These are phyloP conservation scores for Penicillium fuscoglaucum DNA, from an alignment of 2,329 filamentous ascomycete species.

Conservation along the genomic window DNA sequence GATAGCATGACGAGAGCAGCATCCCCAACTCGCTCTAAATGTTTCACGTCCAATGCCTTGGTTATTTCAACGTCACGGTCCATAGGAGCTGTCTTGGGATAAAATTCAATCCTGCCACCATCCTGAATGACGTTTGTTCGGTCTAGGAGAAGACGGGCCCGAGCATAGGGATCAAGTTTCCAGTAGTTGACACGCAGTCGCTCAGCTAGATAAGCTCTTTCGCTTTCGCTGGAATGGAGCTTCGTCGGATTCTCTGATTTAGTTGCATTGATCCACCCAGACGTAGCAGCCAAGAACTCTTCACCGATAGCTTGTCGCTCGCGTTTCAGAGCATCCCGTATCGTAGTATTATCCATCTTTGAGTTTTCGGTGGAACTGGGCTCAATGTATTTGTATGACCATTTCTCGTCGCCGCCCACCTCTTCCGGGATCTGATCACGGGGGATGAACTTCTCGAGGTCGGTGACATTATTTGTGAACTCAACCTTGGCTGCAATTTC, in stretches of 20 bases:
- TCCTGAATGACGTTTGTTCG: constrained; percentile 68
- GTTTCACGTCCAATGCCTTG: constrained; percentile 9
- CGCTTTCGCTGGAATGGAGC: constrained; percentile 52
- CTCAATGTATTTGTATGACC: constrained; percentile 77
- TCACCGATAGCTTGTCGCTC: constrained; percentile 66
- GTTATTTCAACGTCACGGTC: constrained; percentile 7
- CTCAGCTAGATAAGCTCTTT: constrained; percentile 62
- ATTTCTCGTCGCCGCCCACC: constrained; percentile 79
- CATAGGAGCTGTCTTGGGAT: constrained; percentile 44
- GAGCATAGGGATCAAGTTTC: constrained; percentile 80
- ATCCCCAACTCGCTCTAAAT: constrained; percentile 14
- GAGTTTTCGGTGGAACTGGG: constrained; percentile 73
- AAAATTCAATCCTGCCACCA: constrained; percentile 69
- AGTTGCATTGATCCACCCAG: constrained; percentile 67
- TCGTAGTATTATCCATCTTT: constrained; percentile 63
- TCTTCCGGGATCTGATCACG: constrained; percentile 70
- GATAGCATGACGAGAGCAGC: neutral
- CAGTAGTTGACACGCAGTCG: constrained; percentile 76
- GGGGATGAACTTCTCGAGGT: constrained; percentile 73
- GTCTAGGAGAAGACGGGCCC: constrained; percentile 79
- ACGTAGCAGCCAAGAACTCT: constrained; percentile 71
- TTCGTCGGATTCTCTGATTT: constrained; percentile 47
- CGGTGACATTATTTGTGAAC: constrained; percentile 76
- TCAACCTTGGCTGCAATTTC: constrained; percentile 92
- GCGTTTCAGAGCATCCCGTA: constrained; percentile 61